Conservation (phyloP, 306 rosid species). For the Gynostemma pentaphyllum region DNA sequence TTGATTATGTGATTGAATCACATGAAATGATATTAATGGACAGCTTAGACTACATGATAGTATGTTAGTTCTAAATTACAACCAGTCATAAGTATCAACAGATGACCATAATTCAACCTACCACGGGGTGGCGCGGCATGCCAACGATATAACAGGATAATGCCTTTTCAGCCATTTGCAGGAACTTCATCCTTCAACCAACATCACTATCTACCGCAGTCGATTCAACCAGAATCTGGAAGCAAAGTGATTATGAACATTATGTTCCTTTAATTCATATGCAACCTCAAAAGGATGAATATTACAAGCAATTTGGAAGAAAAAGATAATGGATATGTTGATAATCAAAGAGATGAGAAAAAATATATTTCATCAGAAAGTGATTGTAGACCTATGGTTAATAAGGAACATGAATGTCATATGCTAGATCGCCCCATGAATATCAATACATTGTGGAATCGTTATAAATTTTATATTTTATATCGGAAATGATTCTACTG, state of each 20-base stretch:
- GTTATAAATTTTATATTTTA: no score
- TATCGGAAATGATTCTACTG: not conserved
- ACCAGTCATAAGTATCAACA: not conserved
- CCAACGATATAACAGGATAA: not conserved
- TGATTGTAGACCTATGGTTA: not conserved
- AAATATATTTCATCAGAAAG: not conserved
- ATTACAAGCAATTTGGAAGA: not conserved
- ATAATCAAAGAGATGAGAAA: not conserved
- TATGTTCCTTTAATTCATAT: not conserved
- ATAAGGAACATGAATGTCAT: not conserved
- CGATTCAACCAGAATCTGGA: conserved; percentile 59
- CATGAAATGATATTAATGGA: not conserved
- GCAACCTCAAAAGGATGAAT: not conserved
- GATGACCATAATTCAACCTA: not conserved
- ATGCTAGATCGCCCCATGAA: not conserved
- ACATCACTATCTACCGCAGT: conserved; percentile 33
- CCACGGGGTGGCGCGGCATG: not conserved
- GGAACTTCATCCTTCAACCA: conserved; percentile 9
- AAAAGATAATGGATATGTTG: not conserved
- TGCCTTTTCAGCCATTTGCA: not conserved
- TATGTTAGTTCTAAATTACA: not conserved
- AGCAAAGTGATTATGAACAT: conserved; percentile 4
- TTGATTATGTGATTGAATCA: conserved; percentile 3
- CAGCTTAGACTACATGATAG: not conserved
- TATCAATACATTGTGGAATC: not conserved